Percentiles rank a stretch among this genome's conserved stretches.
phyloP scores from a whole-genome alignment of 2,329 filamentous ascomycete species.

The Penicillium sp. region DNA sequence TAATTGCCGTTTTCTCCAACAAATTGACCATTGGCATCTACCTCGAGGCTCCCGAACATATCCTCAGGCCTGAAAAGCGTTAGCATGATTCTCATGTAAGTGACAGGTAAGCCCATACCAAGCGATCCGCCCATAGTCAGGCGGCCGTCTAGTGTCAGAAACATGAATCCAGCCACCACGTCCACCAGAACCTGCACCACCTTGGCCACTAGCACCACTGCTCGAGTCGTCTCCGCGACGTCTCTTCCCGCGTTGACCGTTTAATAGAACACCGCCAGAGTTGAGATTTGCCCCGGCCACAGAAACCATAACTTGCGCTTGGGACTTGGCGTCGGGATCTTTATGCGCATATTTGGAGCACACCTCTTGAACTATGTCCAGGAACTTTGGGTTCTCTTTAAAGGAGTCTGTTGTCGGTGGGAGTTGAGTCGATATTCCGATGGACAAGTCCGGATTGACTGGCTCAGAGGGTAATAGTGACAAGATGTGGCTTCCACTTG shows the following conservation, averaged over 20 bases:
- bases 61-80: conserved; percentile 54
- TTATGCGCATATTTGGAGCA: conserved; percentile 53
- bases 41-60: conserved; percentile 64
- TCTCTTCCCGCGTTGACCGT: conserved; percentile 33
- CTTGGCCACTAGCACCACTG: conserved; percentile 59
- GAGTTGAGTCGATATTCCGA: conserved; percentile 55
- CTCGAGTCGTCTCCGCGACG: conserved; percentile 48
- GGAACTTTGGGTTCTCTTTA: conserved; percentile 56
- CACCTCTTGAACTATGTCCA: conserved; percentile 57
- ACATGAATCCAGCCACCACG: conserved; percentile 63
- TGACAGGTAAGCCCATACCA: conserved; percentile 39
- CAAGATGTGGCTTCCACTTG: conserved; percentile 47
- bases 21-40: conserved; percentile 59
- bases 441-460: conserved; percentile 53
- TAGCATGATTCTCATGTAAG: conserved; percentile 14
- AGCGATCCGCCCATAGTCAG: conserved; percentile 63
- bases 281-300: conserved; percentile 56
- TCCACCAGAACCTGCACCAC: conserved; percentile 57
- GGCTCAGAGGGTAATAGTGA: conserved; percentile 58
- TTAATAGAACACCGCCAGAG: conserved; percentile 51
- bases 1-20: conserved; percentile 57
- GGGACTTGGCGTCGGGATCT: conserved; percentile 57
- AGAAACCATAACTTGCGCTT: conserved; percentile 61
- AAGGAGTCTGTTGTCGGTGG: conserved; percentile 59
- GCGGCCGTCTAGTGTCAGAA: conserved; percentile 59